A percentile compares a stretch with the other conserved stretches of the same genome.
Evolutionary conservation across 768 basidiomycete species (phyloP).

Genomic region (Pisolithus microcarpus): DNA sequence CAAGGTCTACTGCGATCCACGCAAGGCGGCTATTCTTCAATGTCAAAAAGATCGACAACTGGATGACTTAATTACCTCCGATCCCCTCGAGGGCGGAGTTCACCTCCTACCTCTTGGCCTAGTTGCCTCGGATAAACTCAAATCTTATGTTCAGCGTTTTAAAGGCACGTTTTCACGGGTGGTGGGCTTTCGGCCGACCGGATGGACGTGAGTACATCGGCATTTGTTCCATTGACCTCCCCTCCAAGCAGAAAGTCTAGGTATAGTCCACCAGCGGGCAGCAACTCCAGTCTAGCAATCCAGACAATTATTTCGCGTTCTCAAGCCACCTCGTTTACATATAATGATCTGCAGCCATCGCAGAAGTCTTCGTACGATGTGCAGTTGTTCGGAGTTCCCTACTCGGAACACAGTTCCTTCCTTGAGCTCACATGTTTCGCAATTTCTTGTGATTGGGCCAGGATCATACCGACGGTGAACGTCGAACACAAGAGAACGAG

Average conservation of each 20-base stretch:
- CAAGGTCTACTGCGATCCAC: slow-evolving; percentile 84
- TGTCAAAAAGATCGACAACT: slow-evolving; percentile 84
- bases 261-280: slow-evolving; percentile 59
- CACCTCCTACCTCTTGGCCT: slow-evolving; percentile 78
- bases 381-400: slow-evolving; percentile 79
- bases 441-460: slow-evolving; percentile 74
- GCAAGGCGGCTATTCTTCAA: slow-evolving; percentile 74
- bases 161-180: slow-evolving; percentile 63
- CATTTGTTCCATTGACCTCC: background rate
- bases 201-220: slow-evolving; percentile 76
- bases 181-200: slow-evolving; percentile 87
- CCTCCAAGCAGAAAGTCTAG: slow-evolving; percentile 27
- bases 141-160: slow-evolving; percentile 68
- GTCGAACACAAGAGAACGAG: slow-evolving; percentile 67
- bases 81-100: slow-evolving; percentile 72
- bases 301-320: slow-evolving; percentile 60
- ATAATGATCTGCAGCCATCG: slow-evolving; percentile 57
- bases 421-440: slow-evolving; percentile 95
- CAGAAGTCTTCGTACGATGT: slow-evolving; percentile 63
- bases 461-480: slow-evolving; percentile 95
- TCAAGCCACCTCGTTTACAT: slow-evolving; percentile 62
- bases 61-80: slow-evolving; percentile 63
- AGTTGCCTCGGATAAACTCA: slow-evolving; percentile 71
- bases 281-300: slow-evolving; percentile 56
- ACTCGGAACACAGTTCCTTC: slow-evolving; percentile 96